Base-by-base conservation (phyloP, 2,329 filamentous ascomycete genomes). In the Biscogniauxia sp. region DNA sequence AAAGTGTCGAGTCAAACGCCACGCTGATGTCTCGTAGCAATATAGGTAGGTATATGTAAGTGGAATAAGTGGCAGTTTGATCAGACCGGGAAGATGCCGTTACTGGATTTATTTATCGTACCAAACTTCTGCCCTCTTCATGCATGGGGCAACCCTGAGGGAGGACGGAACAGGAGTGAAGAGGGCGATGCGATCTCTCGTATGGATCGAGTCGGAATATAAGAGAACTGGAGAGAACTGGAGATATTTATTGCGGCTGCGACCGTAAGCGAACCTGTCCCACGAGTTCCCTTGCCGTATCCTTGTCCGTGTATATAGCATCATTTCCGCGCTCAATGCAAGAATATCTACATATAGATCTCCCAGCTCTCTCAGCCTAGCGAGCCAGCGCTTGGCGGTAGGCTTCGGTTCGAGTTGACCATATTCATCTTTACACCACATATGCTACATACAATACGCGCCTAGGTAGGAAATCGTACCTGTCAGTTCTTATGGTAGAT, bases 301-400 rank as follows among this genome's bases (percentile, higher is more conserved):
- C 55, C 55, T 41, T 26, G 55, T 28, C n/a, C 49, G 55, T 32
- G 51, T 57, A 20, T 23, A 20, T 51, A 13, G n/a, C 17, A 49
- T 52, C 55, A 57, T 57, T 37, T 52, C 55, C 49, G 45, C 13
- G 17, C 26, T 57, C 49, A 57, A 57, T 57, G 55, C 55, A 57
- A 23, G 55, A 57, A 13, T 28, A 57, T 52, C 55, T 49, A 28
- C 9, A 5, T 28, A 28, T 28, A 32, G 20, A 51, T 51, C 49
- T 52, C 15, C 17, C 37, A 45, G 37, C 37, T 13, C 9, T 32
- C 28, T 32, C 28, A 13, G 28, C 11, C 28, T 32, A 32, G 28
- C 11, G 13, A 45, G 37, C 37, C 7, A 45, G 37, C 15, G 37
- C 37, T 45, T n/a, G 37, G 37, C 37, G 11, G 15, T 6, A 45